These are phyloP conservation scores for Monascus purpureus DNA, from an alignment of 495 filamentous ascomycete genomes.

Conservation along the genomic window DNA sequence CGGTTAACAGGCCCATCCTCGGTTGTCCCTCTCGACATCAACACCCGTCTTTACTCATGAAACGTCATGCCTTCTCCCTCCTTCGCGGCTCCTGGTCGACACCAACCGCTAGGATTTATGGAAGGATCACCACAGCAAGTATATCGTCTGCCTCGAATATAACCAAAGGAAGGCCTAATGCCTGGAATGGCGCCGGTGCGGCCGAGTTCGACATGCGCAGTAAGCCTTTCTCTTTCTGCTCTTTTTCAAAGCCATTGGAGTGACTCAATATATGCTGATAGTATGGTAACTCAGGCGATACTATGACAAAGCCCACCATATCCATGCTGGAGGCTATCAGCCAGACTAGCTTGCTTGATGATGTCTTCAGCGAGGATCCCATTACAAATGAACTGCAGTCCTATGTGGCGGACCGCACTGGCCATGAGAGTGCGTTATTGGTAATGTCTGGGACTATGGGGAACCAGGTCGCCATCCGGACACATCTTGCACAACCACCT, in stretches of 20 bases:
- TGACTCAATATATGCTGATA: too few relatives aligned
- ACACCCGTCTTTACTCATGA: neutral
- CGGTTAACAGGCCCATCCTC: too few relatives aligned
- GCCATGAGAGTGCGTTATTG: constrained; percentile 55
- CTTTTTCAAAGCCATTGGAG: too few relatives aligned
- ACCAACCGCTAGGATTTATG: too few relatives aligned
- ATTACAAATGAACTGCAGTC: constrained; percentile 61
- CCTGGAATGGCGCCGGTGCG: constrained; percentile 46
- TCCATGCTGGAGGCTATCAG: constrained; percentile 62
- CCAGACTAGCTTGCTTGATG: constrained; percentile 53
- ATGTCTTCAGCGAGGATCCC: constrained; percentile 72
- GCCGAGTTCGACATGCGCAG: constrained; percentile 50
- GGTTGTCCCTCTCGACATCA: neutral
- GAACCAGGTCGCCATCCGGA: constrained; percentile 37
- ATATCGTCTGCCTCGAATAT: constrained; percentile 11
- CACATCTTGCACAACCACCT: constrained; percentile 34
- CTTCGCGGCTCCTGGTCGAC: constrained; percentile 6
- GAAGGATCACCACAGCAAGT: too few relatives aligned
- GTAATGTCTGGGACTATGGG: constrained; percentile 87
- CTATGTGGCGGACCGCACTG: constrained; percentile 53
- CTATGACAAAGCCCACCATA: constrained; percentile 69
- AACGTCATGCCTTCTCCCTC: constrained; percentile 1
- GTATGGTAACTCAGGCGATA: constrained; percentile 43
- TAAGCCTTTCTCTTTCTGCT: constrained; percentile 14
- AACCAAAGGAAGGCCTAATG: constrained; percentile 16